These are phyloP conservation scores for Fusarium sp. DNA, from an alignment of 2,329 filamentous ascomycete species.

Conservation along the genomic window DNA sequence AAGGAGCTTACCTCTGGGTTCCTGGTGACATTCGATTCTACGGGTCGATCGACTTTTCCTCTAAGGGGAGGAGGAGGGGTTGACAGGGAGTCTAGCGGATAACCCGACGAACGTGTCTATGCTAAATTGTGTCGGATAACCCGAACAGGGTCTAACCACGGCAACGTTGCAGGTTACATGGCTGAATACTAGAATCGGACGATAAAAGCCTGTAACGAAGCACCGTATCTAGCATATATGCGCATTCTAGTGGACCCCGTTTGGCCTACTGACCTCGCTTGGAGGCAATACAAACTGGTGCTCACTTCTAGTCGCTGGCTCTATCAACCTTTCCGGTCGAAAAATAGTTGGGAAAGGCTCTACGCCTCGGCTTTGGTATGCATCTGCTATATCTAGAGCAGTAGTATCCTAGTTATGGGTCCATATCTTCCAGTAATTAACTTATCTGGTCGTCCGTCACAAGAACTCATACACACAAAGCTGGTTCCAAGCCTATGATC, in stretches of 20 bases:
- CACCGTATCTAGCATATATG: background rate
- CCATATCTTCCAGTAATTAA: too few relatives aligned
- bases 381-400: too few relatives aligned
- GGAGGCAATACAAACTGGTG: too few relatives aligned
- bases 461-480: too few relatives aligned
- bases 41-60: background rate
- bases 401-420: too few relatives aligned
- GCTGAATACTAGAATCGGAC: background rate
- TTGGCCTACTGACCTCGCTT: too few relatives aligned
- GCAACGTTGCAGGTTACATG: background rate
- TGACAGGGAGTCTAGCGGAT: background rate
- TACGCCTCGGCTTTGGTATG: too few relatives aligned
- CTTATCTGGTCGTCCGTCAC: too few relatives aligned
- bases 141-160: background rate
- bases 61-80: background rate
- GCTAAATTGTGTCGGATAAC: background rate
- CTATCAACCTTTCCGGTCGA: background rate
- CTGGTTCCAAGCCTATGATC: too few relatives aligned
- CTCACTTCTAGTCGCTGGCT: background rate
- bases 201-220: background rate
- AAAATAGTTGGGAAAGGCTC: too few relatives aligned
- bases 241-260: too few relatives aligned
- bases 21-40: background rate
- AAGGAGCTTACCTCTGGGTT: background rate
- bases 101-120: background rate